These are phyloP conservation scores for Aspergillus thermomutatus DNA, from an alignment of 2,329 filamentous ascomycete genomes.

Conservation along the genomic window DNA sequence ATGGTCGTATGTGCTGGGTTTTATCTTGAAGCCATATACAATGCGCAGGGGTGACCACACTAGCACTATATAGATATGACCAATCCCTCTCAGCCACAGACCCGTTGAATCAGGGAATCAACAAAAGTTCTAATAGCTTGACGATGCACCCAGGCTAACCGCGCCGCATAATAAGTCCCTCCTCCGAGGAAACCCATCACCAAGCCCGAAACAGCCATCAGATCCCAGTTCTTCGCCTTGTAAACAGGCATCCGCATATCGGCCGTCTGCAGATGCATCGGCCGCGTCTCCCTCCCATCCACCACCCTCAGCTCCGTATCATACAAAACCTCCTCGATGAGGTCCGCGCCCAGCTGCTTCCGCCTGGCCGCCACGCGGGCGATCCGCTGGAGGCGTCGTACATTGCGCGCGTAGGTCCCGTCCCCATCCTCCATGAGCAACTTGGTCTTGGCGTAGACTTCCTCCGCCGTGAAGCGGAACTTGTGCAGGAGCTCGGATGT, in stretches of 20 bases:
- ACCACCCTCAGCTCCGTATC: constrained; percentile 27
- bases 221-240: constrained; percentile 41
- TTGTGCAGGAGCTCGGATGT: constrained; percentile 38
- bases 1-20: too few species aligned
- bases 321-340: constrained; percentile 41
- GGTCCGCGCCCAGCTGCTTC: constrained; percentile 31
- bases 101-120: too few species aligned
- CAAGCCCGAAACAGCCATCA: constrained; percentile 11
- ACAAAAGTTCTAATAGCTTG: too few species aligned
- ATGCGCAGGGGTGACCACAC: too few species aligned
- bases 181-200: too few species aligned
- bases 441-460: constrained; percentile 29
- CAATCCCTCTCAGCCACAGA: too few species aligned
- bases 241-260: constrained; percentile 42
- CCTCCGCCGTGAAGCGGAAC: constrained; percentile 29
- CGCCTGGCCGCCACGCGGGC: constrained; percentile 35
- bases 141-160: too few species aligned
- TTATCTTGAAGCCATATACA: too few species aligned
- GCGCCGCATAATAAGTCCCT: too few species aligned
- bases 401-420: constrained; percentile 31
- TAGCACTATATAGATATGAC: too few species aligned
- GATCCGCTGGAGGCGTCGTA: constrained; percentile 38
- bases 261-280: constrained; percentile 46
- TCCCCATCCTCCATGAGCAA: constrained; percentile 28
- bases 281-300: constrained; percentile 19